Percentiles rank a stretch among this genome's conserved stretches.
Conservation (phyloP, 345 rosid genomes). For the Pistacia integerrima region DNA sequence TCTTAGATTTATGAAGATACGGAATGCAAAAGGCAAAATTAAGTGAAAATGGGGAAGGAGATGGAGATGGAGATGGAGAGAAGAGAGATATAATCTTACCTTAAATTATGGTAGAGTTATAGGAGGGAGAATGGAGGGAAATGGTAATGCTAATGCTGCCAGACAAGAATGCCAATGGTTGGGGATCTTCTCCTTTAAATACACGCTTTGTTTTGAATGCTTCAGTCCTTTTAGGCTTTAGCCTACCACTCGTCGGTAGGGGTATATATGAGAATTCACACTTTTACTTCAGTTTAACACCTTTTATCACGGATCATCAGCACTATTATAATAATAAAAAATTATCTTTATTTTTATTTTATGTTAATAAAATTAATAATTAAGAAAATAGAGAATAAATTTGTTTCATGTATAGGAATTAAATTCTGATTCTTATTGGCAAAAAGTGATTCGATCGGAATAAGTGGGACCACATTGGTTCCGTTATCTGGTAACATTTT, state of each 20-base stretch:
- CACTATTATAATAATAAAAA: no score
- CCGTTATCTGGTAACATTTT: no score
- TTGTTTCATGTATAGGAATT: no score
- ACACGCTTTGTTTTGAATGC: not conserved
- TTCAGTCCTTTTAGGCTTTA: no score
- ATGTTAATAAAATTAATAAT: no score
- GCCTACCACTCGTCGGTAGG: not conserved
- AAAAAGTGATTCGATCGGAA: no score
- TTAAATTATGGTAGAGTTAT: not conserved
- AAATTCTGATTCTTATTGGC: no score
- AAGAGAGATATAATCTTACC: not conserved
- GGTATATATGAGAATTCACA: not conserved
- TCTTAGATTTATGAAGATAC: no score
- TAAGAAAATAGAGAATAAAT: no score
- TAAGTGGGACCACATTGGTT: no score
- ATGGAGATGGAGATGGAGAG: not conserved
- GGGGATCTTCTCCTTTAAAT: not conserved
- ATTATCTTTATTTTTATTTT: no score
- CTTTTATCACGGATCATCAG: not conserved
- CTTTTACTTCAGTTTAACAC: not conserved
- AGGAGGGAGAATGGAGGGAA: conserved; percentile 4
- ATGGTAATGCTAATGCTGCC: no score
- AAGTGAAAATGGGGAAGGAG: not conserved
- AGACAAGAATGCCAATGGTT: not conserved
- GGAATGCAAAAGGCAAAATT: not conserved